Conservation (phyloP, 2,329 filamentous ascomycete species). For the Phialocephala subalpina region DNA sequence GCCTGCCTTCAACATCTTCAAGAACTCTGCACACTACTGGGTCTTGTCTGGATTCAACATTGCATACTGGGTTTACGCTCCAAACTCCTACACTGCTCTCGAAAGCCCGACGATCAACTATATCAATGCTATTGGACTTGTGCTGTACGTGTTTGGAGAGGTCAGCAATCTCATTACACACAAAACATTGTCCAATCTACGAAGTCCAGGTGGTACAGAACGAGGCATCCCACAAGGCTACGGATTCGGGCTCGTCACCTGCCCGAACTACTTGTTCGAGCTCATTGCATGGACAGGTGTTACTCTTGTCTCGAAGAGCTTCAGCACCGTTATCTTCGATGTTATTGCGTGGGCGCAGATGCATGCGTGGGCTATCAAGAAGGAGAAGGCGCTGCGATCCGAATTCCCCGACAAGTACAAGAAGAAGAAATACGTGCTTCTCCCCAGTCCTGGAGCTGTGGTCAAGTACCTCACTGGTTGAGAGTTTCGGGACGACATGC, state of each 20-base stretch:
- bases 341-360: slow-evolving; percentile 79
- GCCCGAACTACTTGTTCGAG: slow-evolving; percentile 98
- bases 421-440: slow-evolving; percentile 89
- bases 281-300: slow-evolving; percentile 86
- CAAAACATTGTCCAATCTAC: slow-evolving; percentile 77
- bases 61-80: slow-evolving; percentile 85
- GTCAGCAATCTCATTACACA: slow-evolving; percentile 83
- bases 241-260: slow-evolving; percentile 87
- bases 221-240: slow-evolving; percentile 87
- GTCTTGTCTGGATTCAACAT: slow-evolving; percentile 79
- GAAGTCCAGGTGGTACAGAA: slow-evolving; percentile 81
- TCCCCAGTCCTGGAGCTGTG: slow-evolving; percentile 27
- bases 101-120: slow-evolving; percentile 43
- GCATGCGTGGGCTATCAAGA: slow-evolving; percentile 87
- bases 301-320: slow-evolving; percentile 80
- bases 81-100: slow-evolving; percentile 70
- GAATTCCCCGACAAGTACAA: slow-evolving; percentile 95
- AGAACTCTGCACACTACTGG: slow-evolving; percentile 98
- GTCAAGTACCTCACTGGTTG: slow-evolving; percentile 27
- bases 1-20: slow-evolving; percentile 90
- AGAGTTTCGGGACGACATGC: background rate
- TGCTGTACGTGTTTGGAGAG: slow-evolving; percentile 80
- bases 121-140: slow-evolving; percentile 73
- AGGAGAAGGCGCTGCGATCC: slow-evolving; percentile 88
- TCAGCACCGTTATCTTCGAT: slow-evolving; percentile 80